Percentiles rank a stretch among this genome's conserved stretches.
phyloP scores from a whole-genome alignment of 805 yeast species.

The Saturnispora gosingensis region DNA sequence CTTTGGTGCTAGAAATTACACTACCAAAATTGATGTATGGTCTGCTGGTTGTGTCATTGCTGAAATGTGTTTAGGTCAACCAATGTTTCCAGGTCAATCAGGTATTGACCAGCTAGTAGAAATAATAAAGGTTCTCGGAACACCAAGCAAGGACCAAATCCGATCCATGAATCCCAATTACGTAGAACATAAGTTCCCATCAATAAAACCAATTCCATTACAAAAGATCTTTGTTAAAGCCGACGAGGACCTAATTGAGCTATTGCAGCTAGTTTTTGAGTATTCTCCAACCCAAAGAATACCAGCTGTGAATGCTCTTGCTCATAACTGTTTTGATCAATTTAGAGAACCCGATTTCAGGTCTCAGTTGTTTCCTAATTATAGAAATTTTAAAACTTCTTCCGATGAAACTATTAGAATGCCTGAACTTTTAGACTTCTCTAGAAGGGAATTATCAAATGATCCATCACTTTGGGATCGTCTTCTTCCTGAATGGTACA shows the following conservation, averaged over 20 bases:
- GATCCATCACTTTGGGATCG: conserved; percentile 31
- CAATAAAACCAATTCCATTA: conserved; percentile 68
- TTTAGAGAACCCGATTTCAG: conserved; percentile 28
- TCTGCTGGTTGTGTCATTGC: conserved; percentile 98
- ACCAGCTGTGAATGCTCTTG: conserved; percentile 45
- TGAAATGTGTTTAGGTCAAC: conserved; percentile 89
- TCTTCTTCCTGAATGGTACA: conserved; percentile 36
- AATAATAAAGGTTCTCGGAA: conserved; percentile 90
- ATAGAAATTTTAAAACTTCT: conserved; percentile 36
- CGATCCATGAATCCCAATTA: conserved; percentile 93
- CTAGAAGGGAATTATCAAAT: conserved; percentile 41
- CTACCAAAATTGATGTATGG: conserved; percentile 96
- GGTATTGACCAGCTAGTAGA: conserved; percentile 97
- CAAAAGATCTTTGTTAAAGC: conserved; percentile 54
- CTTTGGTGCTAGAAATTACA: conserved; percentile 93
- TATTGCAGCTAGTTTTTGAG: conserved; percentile 48
- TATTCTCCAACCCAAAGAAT: conserved; percentile 63
- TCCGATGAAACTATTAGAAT: conserved; percentile 18
- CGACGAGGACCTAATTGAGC: conserved; percentile 43
- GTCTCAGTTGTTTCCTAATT: conserved; percentile 22
- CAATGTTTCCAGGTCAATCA: conserved; percentile 94
- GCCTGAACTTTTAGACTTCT: conserved; percentile 45
- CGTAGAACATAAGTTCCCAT: conserved; percentile 94
- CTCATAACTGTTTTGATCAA: conserved; percentile 47
- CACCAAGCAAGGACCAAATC: conserved; percentile 89